Evolutionary conservation across 2,329 filamentous ascomycete species (phyloP), one percentile per base, ranked within the genome.

Genomic region (Chaetothyriales sp.): DNA sequence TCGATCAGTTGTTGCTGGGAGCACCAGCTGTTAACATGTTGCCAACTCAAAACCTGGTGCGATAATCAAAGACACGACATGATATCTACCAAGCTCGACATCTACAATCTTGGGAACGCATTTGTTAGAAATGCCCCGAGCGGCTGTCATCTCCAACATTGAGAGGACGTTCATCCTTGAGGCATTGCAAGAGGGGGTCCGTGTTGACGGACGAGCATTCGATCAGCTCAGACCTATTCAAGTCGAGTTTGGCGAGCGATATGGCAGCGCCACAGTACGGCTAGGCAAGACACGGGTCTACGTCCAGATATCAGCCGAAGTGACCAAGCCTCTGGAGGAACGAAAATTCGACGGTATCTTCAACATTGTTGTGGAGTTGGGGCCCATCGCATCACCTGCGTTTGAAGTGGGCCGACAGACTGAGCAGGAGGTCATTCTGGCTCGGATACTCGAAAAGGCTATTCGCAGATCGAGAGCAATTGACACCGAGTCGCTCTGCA

Each of bases 301-400:
- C 54, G 87, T 84, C 51, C 85, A 86, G 55, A 83, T 94, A 53
- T 90, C 88, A 2, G 85, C 88, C 56, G 86, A 95, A 70, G 85
- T 96, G 55, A 84, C 85, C 9, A 80, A 85, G 42, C 90, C 92
- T 44, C 86, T 83, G 64, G 69, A 83, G 49, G 90, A 96, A 69
- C 83, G 90, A 56, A 90, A 89, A 53, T 95, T 95, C 64, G 92
- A 96, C 66, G 92, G 92, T 65, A 78, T 94, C 66, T 96, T 96
- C 73, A 88, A 82, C 60, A 95, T 96, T 64, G 78, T 82, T 49
- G 85, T 89, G 50, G 92, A 96, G 66, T 79, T 98, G 61, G 87
- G 84, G 55, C 87, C 90, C 47, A 93, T 96, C 82, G 84, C 86
- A 25, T 88, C 87, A 46, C 88, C 92, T 12, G 82, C 85, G 32